Percentiles rank a stretch among this genome's conserved stretches.
Conservation (phyloP, 306 rosid genomes). For the Quercus bicolor region DNA sequence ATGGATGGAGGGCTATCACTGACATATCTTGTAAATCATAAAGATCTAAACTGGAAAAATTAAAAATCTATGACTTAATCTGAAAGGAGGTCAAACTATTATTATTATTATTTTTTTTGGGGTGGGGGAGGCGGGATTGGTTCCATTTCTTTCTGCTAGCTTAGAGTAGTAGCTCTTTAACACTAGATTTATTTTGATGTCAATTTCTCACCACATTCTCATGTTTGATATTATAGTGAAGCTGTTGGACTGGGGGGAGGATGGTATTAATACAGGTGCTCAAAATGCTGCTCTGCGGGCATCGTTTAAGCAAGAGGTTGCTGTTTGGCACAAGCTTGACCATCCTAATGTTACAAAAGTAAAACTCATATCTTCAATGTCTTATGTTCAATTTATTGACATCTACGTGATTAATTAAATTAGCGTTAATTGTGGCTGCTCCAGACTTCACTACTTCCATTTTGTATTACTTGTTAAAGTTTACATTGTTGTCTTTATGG, state of each 20-base stretch:
- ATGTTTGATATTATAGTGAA: conserved; percentile 62
- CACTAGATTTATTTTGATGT: not conserved
- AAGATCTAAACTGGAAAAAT: too few relatives aligned
- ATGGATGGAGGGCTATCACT: too few relatives aligned
- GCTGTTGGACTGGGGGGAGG: conserved; percentile 98
- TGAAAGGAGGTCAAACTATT: too few relatives aligned
- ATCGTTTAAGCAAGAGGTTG: conserved; percentile 95
- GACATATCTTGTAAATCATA: too few relatives aligned
- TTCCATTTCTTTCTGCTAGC: not conserved
- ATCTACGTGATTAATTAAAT: conserved; percentile 1
- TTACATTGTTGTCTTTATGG: not conserved
- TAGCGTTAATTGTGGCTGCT: conserved; percentile 1
- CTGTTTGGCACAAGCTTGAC: conserved; percentile 97
- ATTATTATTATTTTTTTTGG: too few relatives aligned
- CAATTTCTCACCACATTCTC: conserved; percentile 29
- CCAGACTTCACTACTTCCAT: not conserved
- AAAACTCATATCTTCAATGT: conserved; percentile 25
- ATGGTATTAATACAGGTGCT: conserved; percentile 61
- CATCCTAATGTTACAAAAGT: conserved; percentile 92
- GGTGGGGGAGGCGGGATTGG: not conserved
- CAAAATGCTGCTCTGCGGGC: conserved; percentile 80
- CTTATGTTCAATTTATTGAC: conserved; percentile 11
- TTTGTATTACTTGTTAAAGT: not conserved
- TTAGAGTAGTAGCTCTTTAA: not conserved
- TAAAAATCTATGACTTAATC: too few relatives aligned